Evolutionary conservation across 2,329 filamentous ascomycete species (phyloP), one percentile per base, ranked within the genome.

Genomic region (Microdochium bolleyi): DNA sequence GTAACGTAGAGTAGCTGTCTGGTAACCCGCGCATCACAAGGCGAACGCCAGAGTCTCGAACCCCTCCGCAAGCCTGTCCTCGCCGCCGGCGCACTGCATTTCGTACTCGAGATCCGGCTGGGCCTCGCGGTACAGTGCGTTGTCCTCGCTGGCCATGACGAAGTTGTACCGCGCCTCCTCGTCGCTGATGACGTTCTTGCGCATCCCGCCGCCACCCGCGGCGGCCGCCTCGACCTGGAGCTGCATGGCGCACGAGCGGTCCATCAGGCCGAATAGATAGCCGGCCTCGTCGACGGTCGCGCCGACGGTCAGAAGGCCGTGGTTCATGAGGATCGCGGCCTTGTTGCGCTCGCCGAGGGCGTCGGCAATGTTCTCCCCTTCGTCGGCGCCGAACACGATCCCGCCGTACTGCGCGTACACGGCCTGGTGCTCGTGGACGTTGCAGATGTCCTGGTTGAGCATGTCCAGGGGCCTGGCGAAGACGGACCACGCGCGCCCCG

Each of bases 251-350:
- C 87, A 89, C 49, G 79, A 82, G 49, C 84, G 75, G 66, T 90
- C 87, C 65, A 89, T 74, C 48, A 86, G 69, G 0, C 80, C 82
- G 62, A 88, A 87, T 51, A 89, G 66, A 65, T 84, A 90, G 0
- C 82, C 83, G 1, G 87, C 87, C 67, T 90, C 87, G 62, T 90
- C 87, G 2, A 90, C 86, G 0, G 87, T 90, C 7, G 67, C 61
- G 3, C 87, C 87, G 0, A 88, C 85, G 0, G 84, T 88, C 50
- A 90, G 67, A 34, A 91, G 69, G 0, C 87, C 87, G 67, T 90
- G 87, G 64, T 89, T 90, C 57, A 84, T 73, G 50, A 89, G 69
- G 49, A 89, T 83, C 56, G 82, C 75, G 1, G 76, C 85, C 64
- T 78, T 86, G 58, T 79, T 79, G 1, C 72, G 66, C 24, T 59